Percentiles rank a stretch among this genome's conserved stretches.
Conservation (phyloP, 805 yeast species). For the Tetrapisispora iriomotensis region DNA sequence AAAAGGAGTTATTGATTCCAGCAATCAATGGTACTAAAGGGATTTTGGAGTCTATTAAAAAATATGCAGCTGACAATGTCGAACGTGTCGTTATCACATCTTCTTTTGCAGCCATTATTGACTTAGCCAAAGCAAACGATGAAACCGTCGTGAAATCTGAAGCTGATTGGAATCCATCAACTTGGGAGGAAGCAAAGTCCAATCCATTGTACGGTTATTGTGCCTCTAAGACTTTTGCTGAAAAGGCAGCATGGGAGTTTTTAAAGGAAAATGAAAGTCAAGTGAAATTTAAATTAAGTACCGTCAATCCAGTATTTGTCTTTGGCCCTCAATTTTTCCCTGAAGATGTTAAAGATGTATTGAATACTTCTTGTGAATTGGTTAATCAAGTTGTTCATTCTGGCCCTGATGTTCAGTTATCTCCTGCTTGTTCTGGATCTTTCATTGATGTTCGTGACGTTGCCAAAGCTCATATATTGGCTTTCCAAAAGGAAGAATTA, state of each 20-base stretch:
- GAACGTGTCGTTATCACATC: constrained; percentile 44
- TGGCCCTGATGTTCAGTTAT: constrained; percentile 7
- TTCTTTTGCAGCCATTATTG: constrained; percentile 40
- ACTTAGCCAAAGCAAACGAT: background rate
- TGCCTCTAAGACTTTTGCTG: constrained; percentile 47
- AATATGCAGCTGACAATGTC: constrained; percentile 33
- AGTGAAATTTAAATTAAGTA: constrained; percentile 32
- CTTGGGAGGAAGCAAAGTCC: constrained; percentile 21
- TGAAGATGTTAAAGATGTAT: constrained; percentile 25
- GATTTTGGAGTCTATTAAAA: constrained; percentile 36
- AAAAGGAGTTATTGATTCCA: constrained; percentile 42
- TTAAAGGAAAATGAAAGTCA: constrained; percentile 28
- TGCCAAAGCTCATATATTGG: constrained; percentile 47
- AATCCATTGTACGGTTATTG: constrained; percentile 24
- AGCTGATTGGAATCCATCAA: constrained; percentile 30
- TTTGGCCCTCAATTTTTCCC: constrained; percentile 46
- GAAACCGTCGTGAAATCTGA: constrained; percentile 21
- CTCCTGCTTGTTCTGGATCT: constrained; percentile 7
- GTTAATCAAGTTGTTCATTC: constrained; percentile 25
- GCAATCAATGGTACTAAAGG: constrained; percentile 45
- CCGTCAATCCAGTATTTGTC: constrained; percentile 37
- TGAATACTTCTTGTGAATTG: constrained; percentile 31
- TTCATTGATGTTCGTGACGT: constrained; percentile 54
- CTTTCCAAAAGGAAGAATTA: constrained; percentile 33
- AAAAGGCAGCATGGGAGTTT: constrained; percentile 48